These are phyloP conservation scores for Aspergillus sp. DNA, from an alignment of 2,329 filamentous ascomycete species.

Conservation along the genomic window DNA sequence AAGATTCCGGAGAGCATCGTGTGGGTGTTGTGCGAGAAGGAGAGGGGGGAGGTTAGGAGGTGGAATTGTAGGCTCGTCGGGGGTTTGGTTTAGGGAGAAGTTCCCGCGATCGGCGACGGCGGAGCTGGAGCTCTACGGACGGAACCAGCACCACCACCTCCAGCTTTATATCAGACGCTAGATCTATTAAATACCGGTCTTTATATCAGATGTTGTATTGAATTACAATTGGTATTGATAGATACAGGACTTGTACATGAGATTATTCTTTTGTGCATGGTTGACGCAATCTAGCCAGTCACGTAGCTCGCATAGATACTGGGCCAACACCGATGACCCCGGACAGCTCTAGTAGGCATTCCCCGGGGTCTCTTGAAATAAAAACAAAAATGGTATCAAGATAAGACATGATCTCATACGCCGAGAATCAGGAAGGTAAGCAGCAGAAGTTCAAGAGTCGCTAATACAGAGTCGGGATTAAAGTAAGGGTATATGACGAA, in stretches of 20 bases:
- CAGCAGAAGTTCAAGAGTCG: conserved; percentile 15
- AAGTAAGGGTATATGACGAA: conserved; percentile 24
- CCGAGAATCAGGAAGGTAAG: conserved; percentile 13
- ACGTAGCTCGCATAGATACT: not conserved
- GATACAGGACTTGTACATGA: not conserved
- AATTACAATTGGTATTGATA: not conserved
- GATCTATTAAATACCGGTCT: too few relatives aligned
- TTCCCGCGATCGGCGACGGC: conserved; percentile 7
- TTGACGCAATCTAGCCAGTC: not conserved
- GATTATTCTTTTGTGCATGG: not conserved
- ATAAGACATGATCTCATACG: conserved; percentile 22
- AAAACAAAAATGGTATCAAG: conserved; percentile 19
- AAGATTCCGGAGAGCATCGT: conserved; percentile 95
- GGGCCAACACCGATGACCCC: not conserved
- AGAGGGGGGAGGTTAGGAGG: conserved; percentile 6
- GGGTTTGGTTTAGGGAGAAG: not conserved
- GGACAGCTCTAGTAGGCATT: not conserved
- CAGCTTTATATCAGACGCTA: too few relatives aligned
- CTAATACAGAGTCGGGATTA: conserved; percentile 5
- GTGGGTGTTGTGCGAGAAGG: conserved; percentile 5
- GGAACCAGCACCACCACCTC: not conserved
- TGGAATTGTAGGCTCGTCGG: not conserved
- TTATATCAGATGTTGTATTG: too few relatives aligned
- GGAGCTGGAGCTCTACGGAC: not conserved
- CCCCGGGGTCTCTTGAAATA: not conserved